Percentiles rank a stretch among this genome's conserved stretches.
Evolutionary conservation across 1,284 basidiomycete genomes (phyloP).

Genomic region (Fistulina hepatica): DNA sequence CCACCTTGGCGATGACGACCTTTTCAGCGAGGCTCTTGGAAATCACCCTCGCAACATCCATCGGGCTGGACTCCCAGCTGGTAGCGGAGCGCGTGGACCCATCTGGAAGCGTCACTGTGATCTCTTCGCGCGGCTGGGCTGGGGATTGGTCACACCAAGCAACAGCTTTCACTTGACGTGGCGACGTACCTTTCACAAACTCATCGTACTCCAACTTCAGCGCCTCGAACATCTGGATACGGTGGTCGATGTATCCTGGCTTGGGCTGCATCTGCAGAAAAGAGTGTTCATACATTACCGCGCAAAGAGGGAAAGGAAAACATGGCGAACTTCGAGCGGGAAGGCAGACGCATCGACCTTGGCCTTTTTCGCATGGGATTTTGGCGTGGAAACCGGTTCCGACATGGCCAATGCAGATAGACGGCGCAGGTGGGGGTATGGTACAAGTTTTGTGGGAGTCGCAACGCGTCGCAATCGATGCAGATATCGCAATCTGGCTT

Average conservation of each 20-base stretch:
- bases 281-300: conserved; percentile 11
- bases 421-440: no score
- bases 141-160: conserved; percentile 6
- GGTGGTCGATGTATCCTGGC: conserved; percentile 82
- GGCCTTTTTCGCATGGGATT: conserved; percentile 20
- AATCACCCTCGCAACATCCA: conserved; percentile 84
- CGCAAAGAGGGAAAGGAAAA: conserved; percentile 2
- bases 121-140: conserved; percentile 82
- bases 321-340: conserved; percentile 49
- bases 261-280: conserved; percentile 60
- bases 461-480: no score
- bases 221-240: conserved; percentile 86
- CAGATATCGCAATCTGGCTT: no score
- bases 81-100: conserved; percentile 75
- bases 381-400: no score
- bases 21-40: conserved; percentile 85
- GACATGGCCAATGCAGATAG: no score
- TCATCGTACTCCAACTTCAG: conserved; percentile 82
- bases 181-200: conserved; percentile 56
- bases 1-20: conserved; percentile 90
- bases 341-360: conserved; percentile 41
- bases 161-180: not conserved
- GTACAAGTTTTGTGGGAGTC: no score
- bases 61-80: conserved; percentile 94
- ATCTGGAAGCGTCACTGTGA: conserved; percentile 81